Percentiles rank a stretch among this genome's conserved stretches.
Conservation (phyloP, 2,329 filamentous ascomycete species). For the Tolypocladium album region DNA sequence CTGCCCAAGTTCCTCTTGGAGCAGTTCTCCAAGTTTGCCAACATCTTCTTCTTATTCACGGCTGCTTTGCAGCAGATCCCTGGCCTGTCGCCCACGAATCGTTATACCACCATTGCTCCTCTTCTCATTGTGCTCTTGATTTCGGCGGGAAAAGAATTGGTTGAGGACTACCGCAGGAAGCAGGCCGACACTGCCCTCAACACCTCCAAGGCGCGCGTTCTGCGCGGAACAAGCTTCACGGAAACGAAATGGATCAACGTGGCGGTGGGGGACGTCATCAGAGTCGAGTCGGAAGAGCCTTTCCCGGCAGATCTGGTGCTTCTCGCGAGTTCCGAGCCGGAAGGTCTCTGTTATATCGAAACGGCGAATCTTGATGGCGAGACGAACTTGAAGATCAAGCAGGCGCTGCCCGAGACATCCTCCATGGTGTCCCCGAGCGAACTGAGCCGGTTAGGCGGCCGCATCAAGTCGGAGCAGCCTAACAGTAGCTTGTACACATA, state of each 20-base stretch:
- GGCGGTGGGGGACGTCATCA: conserved; percentile 80
- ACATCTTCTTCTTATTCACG: conserved; percentile 98
- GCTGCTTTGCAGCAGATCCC: conserved; percentile 92
- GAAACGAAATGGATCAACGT: conserved; percentile 93
- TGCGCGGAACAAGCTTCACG: conserved; percentile 74
- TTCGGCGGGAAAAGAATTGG: conserved; percentile 88
- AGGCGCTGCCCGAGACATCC: conserved; percentile 86
- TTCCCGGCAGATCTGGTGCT: conserved; percentile 92
- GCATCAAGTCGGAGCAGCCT: conserved; percentile 87
- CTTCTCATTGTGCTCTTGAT: conserved; percentile 80
- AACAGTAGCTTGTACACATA: conserved; percentile 99
- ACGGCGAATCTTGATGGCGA: conserved; percentile 96
- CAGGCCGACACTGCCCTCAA: conserved; percentile 81
- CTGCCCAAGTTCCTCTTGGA: conserved; percentile 95
- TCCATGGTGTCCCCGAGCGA: conserved; percentile 79
- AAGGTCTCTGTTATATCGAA: conserved; percentile 97
- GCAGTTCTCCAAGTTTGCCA: conserved; percentile 98
- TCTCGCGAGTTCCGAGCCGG: conserved; percentile 88
- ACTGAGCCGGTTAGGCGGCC: conserved; percentile 74
- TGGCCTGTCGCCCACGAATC: conserved; percentile 86
- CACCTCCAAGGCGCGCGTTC: conserved; percentile 70
- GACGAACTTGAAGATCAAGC: conserved; percentile 98
- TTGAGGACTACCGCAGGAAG: conserved; percentile 88
- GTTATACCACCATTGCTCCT: conserved; percentile 94
- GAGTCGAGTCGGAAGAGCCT: conserved; percentile 87